Evolutionary conservation across 1,139 yeast species (phyloP).

Genomic region (Trichomonascaceae sp.): DNA sequence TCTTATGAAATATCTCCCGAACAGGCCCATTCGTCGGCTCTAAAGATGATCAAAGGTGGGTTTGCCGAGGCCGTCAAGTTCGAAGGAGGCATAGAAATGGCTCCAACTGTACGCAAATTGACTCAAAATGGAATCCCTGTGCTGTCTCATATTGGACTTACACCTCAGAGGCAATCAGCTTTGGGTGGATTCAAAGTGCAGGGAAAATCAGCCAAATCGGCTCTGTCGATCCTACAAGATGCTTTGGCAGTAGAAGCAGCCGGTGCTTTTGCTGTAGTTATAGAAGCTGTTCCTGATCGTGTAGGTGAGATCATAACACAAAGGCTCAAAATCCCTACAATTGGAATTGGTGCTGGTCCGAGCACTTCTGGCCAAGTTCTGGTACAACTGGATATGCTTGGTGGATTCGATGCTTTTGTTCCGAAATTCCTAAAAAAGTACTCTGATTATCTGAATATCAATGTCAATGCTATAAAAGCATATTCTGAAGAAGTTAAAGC

Average conservation of each 20-base stretch:
- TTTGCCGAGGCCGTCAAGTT: constrained; percentile 76
- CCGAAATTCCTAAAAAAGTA: constrained; percentile 81
- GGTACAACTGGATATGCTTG: constrained; percentile 79
- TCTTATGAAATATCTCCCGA: constrained; percentile 60
- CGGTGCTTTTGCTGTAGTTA: constrained; percentile 69
- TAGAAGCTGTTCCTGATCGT: constrained; percentile 81
- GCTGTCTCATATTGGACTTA: constrained; percentile 86
- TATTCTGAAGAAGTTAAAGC: constrained; percentile 57
- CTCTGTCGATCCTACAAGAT: constrained; percentile 56
- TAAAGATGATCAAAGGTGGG: constrained; percentile 53
- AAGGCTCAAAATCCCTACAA: constrained; percentile 63
- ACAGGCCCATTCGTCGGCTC: constrained; percentile 61
- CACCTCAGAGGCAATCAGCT: constrained; percentile 79
- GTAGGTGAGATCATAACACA: constrained; percentile 64
- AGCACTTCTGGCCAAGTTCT: constrained; percentile 82
- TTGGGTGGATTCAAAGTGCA: constrained; percentile 87
- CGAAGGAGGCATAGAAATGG: constrained; percentile 72
- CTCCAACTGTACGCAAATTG: constrained; percentile 44
- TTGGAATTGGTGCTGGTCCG: constrained; percentile 95
- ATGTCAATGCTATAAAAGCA: constrained; percentile 45
- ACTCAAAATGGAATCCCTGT: constrained; percentile 76
- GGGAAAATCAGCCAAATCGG: constrained; percentile 55
- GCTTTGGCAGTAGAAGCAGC: constrained; percentile 66
- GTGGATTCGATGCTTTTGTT: constrained; percentile 48
- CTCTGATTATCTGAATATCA: constrained; percentile 45